Base-by-base conservation (phyloP, 495 filamentous ascomycete genomes). In the Aspergillus asperescens region DNA sequence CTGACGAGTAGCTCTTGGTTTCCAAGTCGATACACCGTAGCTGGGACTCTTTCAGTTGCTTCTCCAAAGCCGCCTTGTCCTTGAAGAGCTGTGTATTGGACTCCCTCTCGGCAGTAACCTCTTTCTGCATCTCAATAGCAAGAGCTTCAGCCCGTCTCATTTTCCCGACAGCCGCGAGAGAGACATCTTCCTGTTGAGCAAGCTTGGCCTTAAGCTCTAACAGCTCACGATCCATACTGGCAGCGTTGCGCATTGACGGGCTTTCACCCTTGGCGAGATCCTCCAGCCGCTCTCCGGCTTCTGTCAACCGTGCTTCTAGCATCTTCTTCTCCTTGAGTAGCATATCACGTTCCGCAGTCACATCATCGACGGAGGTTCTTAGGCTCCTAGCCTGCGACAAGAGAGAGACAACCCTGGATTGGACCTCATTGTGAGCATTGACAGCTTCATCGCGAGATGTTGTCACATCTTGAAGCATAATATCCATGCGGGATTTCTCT, bases 101-200 rank as follows among this genome's bases (percentile, higher is more conserved):
- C 59, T 98, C 94, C 15, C 93, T 81, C 65, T 96, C 93, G 12
- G 81, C 83, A n/a, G 84, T 85, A 38, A 97, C 88, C 61, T 98
- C 93, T 69, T 94, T 95, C 64, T 97, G 91, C 52, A 93, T 85
- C 70, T 98, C 94, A 15, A 82, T 81, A 1, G 83, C 83, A 13
- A 98, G 73, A 31, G 89, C 89, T 62, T 98, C 93, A 0, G 94
- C 90, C 10, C 92, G 84, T n/a, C 93, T 80, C 93, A 98, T 98
- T 75, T 97, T 97, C 62, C 90, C 92, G 39, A 97, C 86, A 0
- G 93, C 93, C 2, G 93, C 93, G 3, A 87, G 79, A 16, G 90
- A 90, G 23, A 97, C 84, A 64, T 98, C 93, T 68, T 96, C 88
- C 63, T 96, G 89, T 57, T 95, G 90, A 7, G 91, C 93, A 31